A percentile compares a stretch with the other conserved stretches of the same genome.
Conservation (phyloP, 176 grass and related monocot species). For the Cymbopogon citratus region DNA sequence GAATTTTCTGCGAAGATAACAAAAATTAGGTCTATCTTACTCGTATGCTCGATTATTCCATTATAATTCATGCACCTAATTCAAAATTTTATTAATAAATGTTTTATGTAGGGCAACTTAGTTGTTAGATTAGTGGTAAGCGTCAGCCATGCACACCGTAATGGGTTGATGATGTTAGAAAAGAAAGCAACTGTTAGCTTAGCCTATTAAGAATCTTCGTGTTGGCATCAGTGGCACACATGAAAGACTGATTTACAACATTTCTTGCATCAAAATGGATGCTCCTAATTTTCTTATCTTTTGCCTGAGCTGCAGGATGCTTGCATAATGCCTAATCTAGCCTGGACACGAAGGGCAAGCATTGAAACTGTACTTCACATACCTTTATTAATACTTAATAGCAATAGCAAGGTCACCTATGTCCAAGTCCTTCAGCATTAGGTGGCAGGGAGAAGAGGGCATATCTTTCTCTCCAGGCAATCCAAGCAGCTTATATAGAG, state of each 20-base stretch:
- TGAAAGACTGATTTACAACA: background rate
- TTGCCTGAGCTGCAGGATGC: background rate
- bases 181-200: background rate
- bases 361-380: background rate
- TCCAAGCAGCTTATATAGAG: slow-evolving; percentile 1
- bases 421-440: background rate
- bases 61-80: background rate
- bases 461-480: background rate
- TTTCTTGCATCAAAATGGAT: background rate
- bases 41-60: background rate
- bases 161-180: background rate
- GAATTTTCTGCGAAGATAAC: background rate
- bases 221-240: background rate
- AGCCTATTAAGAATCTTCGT: background rate
- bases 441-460: background rate
- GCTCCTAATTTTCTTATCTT: background rate
- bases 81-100: background rate
- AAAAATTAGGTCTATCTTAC: background rate
- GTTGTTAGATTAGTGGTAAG: background rate
- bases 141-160: background rate
- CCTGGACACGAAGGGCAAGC: background rate
- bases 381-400: slow-evolving; percentile 19
- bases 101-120: background rate
- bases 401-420: slow-evolving; percentile 1
- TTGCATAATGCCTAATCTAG: background rate